A percentile compares a stretch with the other conserved stretches of the same genome.
Conservation (phyloP, 106 monocot species). For the Triglochin maritima region DNA sequence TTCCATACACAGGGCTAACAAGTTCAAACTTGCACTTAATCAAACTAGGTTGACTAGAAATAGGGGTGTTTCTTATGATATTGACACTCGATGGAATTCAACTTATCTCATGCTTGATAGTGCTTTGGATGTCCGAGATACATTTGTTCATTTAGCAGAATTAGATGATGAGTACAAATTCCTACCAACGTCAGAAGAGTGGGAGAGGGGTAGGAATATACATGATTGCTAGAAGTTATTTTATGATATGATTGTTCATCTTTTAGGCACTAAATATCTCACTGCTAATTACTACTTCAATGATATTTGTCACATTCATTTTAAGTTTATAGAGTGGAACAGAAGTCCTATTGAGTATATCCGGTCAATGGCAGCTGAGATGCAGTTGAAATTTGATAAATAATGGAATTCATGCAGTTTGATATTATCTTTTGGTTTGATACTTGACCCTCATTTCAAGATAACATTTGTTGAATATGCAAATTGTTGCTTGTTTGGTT, state of each 20-base stretch:
- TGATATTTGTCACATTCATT: neutral
- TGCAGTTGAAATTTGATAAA: neutral
- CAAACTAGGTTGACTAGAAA: neutral
- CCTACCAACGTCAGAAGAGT: neutral
- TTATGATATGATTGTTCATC: neutral
- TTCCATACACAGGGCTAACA: too few species aligned
- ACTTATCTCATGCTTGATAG: conserved; percentile 1
- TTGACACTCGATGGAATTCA: neutral
- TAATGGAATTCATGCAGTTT: neutral
- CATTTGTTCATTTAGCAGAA: neutral
- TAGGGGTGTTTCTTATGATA: neutral
- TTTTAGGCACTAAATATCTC: neutral
- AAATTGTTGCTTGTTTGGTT: too few species aligned
- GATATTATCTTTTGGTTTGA: neutral
- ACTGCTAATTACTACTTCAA: neutral
- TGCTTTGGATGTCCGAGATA: neutral
- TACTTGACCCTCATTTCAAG: neutral
- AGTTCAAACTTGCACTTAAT: neutral
- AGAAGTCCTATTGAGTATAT: neutral
- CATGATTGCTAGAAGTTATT: neutral
- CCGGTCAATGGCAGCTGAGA: neutral
- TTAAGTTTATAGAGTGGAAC: neutral
- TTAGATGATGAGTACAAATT: neutral
- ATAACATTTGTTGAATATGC: neutral
- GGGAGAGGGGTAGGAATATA: neutral